Percentiles rank a stretch among this genome's conserved stretches.
These are phyloP conservation scores for Cryptococcus sp. DNA, from an alignment of 1,284 basidiomycete genomes.

Conservation along the genomic window DNA sequence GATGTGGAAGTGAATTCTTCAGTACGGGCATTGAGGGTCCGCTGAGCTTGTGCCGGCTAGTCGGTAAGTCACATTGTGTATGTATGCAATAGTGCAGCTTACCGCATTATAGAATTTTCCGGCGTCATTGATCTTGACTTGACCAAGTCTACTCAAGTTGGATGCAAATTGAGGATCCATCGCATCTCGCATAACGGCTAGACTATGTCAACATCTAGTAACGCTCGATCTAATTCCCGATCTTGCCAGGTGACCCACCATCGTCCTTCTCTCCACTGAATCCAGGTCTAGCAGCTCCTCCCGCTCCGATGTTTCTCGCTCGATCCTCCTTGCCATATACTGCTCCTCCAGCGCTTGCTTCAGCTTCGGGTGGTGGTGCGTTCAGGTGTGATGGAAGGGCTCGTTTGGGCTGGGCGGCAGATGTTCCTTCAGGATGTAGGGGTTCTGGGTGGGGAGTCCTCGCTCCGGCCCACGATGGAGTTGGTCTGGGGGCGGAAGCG, in stretches of 20 bases:
- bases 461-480: conserved; percentile 1
- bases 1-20: conserved; percentile 49
- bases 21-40: conserved; percentile 37
- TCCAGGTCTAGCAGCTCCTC: conserved; percentile 18
- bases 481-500: not conserved
- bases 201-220: not conserved
- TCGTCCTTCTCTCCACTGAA: conserved; percentile 46
- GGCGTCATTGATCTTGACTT: conserved; percentile 63
- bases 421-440: conserved; percentile 1
- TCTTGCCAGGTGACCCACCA: conserved; percentile 22
- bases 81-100: conserved; percentile 38
- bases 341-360: not conserved
- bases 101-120: conserved; percentile 56
- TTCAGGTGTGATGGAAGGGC: not conserved
- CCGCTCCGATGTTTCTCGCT: conserved; percentile 6
- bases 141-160: conserved; percentile 66
- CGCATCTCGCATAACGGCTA: conserved; percentile 65
- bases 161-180: conserved; percentile 70
- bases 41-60: conserved; percentile 37
- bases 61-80: conserved; percentile 33
- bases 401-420: conserved; percentile 3
- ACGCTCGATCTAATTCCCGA: not conserved
- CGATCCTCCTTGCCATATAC: not conserved
- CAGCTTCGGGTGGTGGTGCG: not conserved
- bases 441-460: not conserved